phyloP scores from a whole-genome alignment of 441 rosid species.

The Brassica hybrid region DNA sequence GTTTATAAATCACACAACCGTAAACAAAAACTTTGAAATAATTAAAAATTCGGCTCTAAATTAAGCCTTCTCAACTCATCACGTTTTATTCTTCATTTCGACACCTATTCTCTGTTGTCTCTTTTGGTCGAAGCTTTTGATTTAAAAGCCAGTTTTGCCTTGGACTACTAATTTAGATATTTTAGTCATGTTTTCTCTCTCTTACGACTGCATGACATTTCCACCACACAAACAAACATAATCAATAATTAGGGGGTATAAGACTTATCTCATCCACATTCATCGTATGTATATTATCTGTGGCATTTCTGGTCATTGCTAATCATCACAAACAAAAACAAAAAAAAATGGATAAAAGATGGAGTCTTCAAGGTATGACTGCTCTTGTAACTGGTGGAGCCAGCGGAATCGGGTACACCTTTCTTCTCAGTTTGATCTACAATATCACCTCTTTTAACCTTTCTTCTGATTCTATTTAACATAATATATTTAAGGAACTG shows the following conservation, averaged over 20 bases:
- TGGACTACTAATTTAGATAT: not conserved
- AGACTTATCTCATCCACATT: not conserved
- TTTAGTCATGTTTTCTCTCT: constrained; percentile 7
- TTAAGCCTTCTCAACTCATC: not conserved
- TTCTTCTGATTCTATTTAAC: not conserved
- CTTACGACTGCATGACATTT: not conserved
- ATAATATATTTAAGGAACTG: not conserved
- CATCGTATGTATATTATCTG: not conserved
- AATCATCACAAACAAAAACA: not conserved
- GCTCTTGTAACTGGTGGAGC: constrained; percentile 36
- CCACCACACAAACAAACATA: constrained; percentile 4
- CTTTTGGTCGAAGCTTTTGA: not conserved
- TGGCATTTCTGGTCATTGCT: not conserved
- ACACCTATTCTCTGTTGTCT: not conserved
- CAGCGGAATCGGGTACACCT: constrained; percentile 30
- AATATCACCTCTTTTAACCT: not conserved
- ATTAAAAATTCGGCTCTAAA: not conserved
- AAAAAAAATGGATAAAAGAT: constrained; percentile 20
- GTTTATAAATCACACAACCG: not conserved
- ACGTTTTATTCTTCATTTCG: not conserved
- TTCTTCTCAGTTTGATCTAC: not conserved
- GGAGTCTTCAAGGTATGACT: constrained; percentile 30
- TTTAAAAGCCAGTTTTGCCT: not conserved
- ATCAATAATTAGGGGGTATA: not conserved
- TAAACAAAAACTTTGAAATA: not conserved